phyloP scores from a whole-genome alignment of 1,284 basidiomycete species.

The Lentinula novae-zelandiae region DNA sequence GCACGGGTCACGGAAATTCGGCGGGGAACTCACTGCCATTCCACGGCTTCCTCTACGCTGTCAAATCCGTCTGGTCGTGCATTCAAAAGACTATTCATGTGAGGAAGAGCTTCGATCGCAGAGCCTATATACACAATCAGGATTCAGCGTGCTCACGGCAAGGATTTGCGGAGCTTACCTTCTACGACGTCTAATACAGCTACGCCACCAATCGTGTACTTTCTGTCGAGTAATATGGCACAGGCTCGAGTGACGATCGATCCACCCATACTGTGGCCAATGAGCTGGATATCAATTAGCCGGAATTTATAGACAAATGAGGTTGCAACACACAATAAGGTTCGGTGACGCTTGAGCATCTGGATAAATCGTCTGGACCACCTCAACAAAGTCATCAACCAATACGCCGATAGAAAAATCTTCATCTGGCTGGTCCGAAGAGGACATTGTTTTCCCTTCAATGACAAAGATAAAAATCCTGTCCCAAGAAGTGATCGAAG shows the following conservation, averaged over 20 bases:
- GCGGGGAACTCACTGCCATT: constrained; percentile 85
- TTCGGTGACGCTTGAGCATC: constrained; percentile 61
- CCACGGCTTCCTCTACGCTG: constrained; percentile 80
- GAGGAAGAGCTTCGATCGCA: constrained; percentile 87
- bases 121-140: constrained; percentile 54
- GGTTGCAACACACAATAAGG: constrained; percentile 55
- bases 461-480: background rate
- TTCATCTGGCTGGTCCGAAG: constrained; percentile 40
- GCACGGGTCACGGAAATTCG: constrained; percentile 1
- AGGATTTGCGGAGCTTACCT: constrained; percentile 41
- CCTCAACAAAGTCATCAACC: constrained; percentile 64
- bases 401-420: constrained; percentile 75
- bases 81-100: constrained; percentile 88
- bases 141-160: background rate
- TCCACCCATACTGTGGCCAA: constrained; percentile 92
- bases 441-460: constrained; percentile 54
- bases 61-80: constrained; percentile 83
- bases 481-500: background rate
- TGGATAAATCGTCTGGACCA: constrained; percentile 70
- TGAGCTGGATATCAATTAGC: constrained; percentile 44
- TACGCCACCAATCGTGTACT: constrained; percentile 78
- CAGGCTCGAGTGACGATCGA: constrained; percentile 78
- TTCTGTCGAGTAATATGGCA: constrained; percentile 59
- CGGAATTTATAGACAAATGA: background rate
- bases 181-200: constrained; percentile 95